These are phyloP conservation scores for Rhizoclosmatium sp. DNA, from an alignment of 192 early-diverging fungal genomes.

Conservation along the genomic window DNA sequence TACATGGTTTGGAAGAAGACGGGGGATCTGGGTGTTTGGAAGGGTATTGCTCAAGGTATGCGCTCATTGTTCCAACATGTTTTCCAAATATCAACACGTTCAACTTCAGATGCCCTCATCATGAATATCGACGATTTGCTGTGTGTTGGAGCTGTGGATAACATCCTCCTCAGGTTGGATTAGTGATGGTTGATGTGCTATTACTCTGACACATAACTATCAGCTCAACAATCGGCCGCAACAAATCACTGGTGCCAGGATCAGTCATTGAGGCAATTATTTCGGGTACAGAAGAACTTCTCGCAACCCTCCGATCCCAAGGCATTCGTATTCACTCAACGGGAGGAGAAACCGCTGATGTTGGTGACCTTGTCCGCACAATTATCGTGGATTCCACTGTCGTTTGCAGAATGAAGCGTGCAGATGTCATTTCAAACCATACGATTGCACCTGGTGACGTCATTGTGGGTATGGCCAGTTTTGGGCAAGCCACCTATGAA, in stretches of 20 bases:
- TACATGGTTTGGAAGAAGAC: conserved; percentile 2
- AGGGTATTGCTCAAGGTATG: neutral
- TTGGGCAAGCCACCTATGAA: conserved; percentile 1
- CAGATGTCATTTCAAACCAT: conserved; percentile 1
- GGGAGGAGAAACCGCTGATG: conserved; percentile 3
- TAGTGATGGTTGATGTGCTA: neutral
- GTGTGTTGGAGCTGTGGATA: too few species aligned
- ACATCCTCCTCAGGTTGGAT: too few species aligned
- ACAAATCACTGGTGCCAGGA: neutral
- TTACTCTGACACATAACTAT: neutral
- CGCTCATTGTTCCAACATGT: neutral
- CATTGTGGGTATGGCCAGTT: neutral
- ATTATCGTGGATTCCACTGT: conserved; percentile 3
- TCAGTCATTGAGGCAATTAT: conserved; percentile 1
- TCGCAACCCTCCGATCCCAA: neutral
- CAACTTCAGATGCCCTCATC: neutral
- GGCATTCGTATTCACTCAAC: neutral
- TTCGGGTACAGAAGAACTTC: neutral
- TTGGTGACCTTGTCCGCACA: neutral
- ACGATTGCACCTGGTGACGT: neutral
- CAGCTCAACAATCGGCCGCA: neutral
- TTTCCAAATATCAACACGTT: neutral
- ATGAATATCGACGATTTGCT: neutral
- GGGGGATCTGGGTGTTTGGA: conserved; percentile 4
- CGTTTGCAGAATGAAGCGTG: neutral